Evolutionary conservation across 1,284 basidiomycete genomes (phyloP), one percentile per base, ranked within the genome.

Genomic region (Moesziomyces globuligerus): DNA sequence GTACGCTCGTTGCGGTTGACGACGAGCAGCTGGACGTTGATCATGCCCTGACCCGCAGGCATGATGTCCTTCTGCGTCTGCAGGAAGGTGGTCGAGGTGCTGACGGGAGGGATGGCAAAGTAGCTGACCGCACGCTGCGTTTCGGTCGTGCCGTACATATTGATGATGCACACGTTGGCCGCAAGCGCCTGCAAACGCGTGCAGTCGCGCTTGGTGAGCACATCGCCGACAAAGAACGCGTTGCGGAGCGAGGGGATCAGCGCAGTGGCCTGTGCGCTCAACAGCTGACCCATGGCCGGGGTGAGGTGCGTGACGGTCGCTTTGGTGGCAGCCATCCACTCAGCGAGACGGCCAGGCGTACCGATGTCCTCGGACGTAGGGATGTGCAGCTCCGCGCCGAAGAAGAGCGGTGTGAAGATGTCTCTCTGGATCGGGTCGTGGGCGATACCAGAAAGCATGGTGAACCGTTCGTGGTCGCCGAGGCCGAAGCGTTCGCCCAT

Each of bases 111-210:
- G 72, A 98, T 94, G 34, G 90, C 88, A 83, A 96, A 98, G 85
- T 98, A 98, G 36, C 94, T 97, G 11, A 99, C 96, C 0, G 96
- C 96, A 47, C 96, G 91, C 83, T 99, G 96, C 4, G 96, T 98
- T 84, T 99, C 96, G 23, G 96, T 99, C 9, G 96, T 98, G 23
- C 96, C 96, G 83, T 98, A 99, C 96, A 99, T 99, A 86, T 98
- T 99, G 84, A 98, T 90, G 83, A 99, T 82, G 64, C 75, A 72
- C 24, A 95, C 94, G 77, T 98, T 96, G 29, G 89, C 85, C 1
- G 96, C 96, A 44, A 98, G 89, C 5, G 92, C 88, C 83, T 99
- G 96, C 7, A 99, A 87, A 47, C 96, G 91, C 40, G 92, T 89
- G 83, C 96, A 98, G 83, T 99, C 96, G 44, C 96, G 91, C 85